Base-by-base conservation (phyloP, 2,329 filamentous ascomycete species). In the Hypoxylon rubiginosum region DNA sequence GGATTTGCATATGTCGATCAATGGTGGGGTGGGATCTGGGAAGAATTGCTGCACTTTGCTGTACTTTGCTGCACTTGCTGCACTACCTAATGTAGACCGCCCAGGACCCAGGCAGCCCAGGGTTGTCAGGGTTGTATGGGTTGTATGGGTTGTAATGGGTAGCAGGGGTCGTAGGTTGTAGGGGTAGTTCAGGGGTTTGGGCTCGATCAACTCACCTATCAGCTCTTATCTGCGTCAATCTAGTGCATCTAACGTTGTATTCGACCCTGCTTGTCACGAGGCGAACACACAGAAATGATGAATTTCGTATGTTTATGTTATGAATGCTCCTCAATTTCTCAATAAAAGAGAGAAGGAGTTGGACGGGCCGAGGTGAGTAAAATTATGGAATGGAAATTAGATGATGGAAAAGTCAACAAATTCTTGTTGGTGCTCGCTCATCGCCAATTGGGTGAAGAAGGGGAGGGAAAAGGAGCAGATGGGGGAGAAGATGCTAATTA, bases 1-100 rank as follows among this genome's bases (percentile, higher is more conserved):
- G 58, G 64, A 67, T 64, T 69, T 64, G 55, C 64, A 64, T 64
- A 61, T 69, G 63, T 54, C 60, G 67, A 69, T 69, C 67, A 36
- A 58, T 67, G 61, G 64, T 64, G 67, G 64, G 39, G 39, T 17
- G 60, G 54, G 58, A 62, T 61, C 61, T 65, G 39, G 58, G 43
- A 61, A 53, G 54, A 53, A 43, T 50, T 52, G 61, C 50, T 36
- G 32, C 13, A 36, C 5, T n/a, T n/a, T n/a, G n/a, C n/a, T n/a
- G n/a, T n/a, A n/a, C n/a, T n/a, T 36, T 8, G 30, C 30, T 8
- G 30, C 21, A 32, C 30, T 32, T 8, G 30, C 30, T 8, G 30
- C 21, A 32, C 30, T 32, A 36, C 11, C 39, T 19, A n/a, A 10
- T 54, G 51, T 52, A 61, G 49, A 48, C 48, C 60, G 39, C 39